Base-by-base conservation (phyloP, 2,329 filamentous ascomycete genomes). In the Fusarium pseudoanthophilum region DNA sequence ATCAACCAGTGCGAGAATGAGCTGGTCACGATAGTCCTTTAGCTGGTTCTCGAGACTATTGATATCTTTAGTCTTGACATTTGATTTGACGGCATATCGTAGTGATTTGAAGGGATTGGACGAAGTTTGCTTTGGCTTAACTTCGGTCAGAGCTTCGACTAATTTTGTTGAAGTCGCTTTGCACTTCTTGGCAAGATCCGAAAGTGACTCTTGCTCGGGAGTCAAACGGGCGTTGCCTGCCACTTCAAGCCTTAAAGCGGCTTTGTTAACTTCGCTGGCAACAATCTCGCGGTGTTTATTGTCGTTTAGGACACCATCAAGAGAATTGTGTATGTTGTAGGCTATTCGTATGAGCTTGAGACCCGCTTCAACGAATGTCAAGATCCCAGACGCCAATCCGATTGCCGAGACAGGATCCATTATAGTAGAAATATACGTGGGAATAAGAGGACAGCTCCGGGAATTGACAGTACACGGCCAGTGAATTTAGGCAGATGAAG, bases 111-210 rank as follows among this genome's bases (percentile, higher is more conserved):
- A 34, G 4, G 13, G 5, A 13, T 42, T 28, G 1, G 36, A n/a
- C 0, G 37, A 32, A 1, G 13, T 18, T 4, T 3, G 3, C 11
- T 55, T 43, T 0, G 48, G 37, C 1, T 43, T 36, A 3, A 36
- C 24, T 4, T 36, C 2, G 1, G 24, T 4, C 5, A 60, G 5
- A 7, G 3, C 5, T 1, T 9, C 15, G 10, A 43, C 0, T 11
- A 36, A 11, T 15, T 30, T 15, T 4, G 30, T 5, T 28, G 37
- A 60, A 24, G 48, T 30, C 4, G 7, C 13, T 2, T 21, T 40
- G 21, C 37, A 60, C 8, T 34, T 52, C 11, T 26, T 52, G 36
- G 57, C 36, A n/a, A 60, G 45, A 16, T 34, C n/a, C 8, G 6
- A 52, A 4, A 60, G n/a, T 2, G 46, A 42, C 15, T 55, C 1